Evolutionary conservation across 2,329 filamentous ascomycete genomes (phyloP).

Genomic region (Aspergillus quadrilineatus): DNA sequence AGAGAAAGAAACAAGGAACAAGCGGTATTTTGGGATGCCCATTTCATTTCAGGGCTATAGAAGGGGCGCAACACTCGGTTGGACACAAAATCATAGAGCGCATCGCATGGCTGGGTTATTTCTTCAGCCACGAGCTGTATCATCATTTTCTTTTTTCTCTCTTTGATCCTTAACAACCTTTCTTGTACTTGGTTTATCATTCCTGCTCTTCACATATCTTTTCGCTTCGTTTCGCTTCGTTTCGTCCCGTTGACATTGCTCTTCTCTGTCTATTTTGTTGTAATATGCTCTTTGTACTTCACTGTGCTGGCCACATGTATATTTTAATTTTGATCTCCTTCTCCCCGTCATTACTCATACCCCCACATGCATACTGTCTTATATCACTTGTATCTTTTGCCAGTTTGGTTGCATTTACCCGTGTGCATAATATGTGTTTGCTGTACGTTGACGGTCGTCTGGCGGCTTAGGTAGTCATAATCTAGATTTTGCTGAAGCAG

Average conservation of each 20-base stretch:
- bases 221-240: slow-evolving; percentile 29
- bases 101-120: slow-evolving; percentile 15
- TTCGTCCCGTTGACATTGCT: slow-evolving; percentile 22
- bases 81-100: slow-evolving; percentile 24
- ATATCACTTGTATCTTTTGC: slow-evolving; percentile 6
- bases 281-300: slow-evolving; percentile 31
- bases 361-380: slow-evolving; percentile 32
- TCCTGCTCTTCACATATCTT: slow-evolving; percentile 3
- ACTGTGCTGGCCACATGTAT: slow-evolving; percentile 46
- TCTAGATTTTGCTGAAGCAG: slow-evolving; percentile 12
- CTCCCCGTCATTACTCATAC: slow-evolving; percentile 36
- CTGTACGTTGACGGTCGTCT: slow-evolving; percentile 18
- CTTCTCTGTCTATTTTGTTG: slow-evolving; percentile 29
- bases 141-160: slow-evolving; percentile 15
- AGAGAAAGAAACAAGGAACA: slow-evolving; percentile 2
- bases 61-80: slow-evolving; percentile 15
- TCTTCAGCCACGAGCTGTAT: slow-evolving; percentile 23
- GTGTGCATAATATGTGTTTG: slow-evolving; percentile 22
- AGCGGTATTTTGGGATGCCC: slow-evolving; percentile 4
- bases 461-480: slow-evolving; percentile 22
- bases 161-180: slow-evolving; percentile 2
- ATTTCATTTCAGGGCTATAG: slow-evolving; percentile 3
- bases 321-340: slow-evolving; percentile 31
- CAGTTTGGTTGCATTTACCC: slow-evolving; percentile 12
- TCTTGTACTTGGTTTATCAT: neutral